Base-by-base conservation (phyloP, 768 basidiomycete genomes). In the Tephrocybe sp. region DNA sequence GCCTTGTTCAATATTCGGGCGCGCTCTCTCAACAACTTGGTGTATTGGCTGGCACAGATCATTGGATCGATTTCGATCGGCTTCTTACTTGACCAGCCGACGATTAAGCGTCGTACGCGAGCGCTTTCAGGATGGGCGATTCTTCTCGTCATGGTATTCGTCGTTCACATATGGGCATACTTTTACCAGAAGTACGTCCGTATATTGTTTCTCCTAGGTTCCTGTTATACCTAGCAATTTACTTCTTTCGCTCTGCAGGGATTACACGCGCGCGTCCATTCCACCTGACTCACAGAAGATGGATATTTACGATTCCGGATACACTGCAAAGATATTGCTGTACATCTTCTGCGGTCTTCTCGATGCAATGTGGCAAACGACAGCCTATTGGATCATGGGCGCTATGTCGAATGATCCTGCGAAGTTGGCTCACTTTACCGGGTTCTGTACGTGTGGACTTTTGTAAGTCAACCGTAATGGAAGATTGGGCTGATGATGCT, bases 311-410 rank as follows among this genome's bases (percentile, higher is more conserved):
- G 80, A 85, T 57, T 55, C 66, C 1, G 68, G 67, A 1, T 93
- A 88, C 61, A 66, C 76, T 9, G 78, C 73, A 38, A 75, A 75
- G 45, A 70, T 84, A 5, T 77, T 77, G 68, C 67, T 92, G 4
- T 90, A 84, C 67, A 79, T 88, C 56, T 80, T 84, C 67, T 88
- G 82, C 55, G 87, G 89, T 23, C 62, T 92, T 10, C 74, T 90
- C 53, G 91, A 93, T 56, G 75, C 90, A 1, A 85, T 89, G 81
- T 93, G 90, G 88, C 91, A 93, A 65, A 90, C 87, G 1, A 82
- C 83, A 0, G 82, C 84, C 4, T 90, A 90, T 65, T 90, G 88
- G 87, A 72, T 88, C 58, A 85, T 90, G 80, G 90, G 90, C 34
- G 85, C 87, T 11, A 88, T 93, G 85, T 88, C 87, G 18, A 91